Base-by-base conservation (phyloP, 345 rosid genomes). In the Alliaria petiolata region DNA sequence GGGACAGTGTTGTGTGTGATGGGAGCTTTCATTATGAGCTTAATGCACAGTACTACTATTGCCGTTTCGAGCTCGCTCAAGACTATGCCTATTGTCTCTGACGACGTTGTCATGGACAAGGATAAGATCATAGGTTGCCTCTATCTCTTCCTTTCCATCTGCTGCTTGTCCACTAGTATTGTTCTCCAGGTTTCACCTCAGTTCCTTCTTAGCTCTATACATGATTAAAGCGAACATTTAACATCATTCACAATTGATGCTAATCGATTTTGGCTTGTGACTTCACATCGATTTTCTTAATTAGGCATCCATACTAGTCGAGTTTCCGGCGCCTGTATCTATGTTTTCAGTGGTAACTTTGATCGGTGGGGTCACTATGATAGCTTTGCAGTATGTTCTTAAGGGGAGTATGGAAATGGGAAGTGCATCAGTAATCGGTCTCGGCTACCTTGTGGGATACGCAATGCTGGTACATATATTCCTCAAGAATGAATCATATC, bases 321-420 rank as follows among this genome's bases (percentile, higher is more conserved):
- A 87, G 63, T 92, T 95, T 78, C 96, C 96, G 0, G 99, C 95
- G 10, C 99, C 99, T 0, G 63, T 89, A 57, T 90, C 98, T 0
- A 50, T 92, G 75, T 84, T 83, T 52, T 89, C 89, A 3, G 62
- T 87, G 47, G 84, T 89, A 34, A 84, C 89, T 15, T 79, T 90
- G 56, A 79, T 92, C 4, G 99, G 98, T 10, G 85, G 83, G 58
- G 19, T 84, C 63, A 74, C 77, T 26, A 85, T 90, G 14, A 69
- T 84, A 57, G 66, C 72, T 42, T 80, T 83, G 25, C 84, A 87
- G 66, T 64, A 89, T 55, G 25, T 77, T 50, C 80, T 83, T 66
- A 80, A 81, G 45, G 83, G 78, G 52, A 74, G 56, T 14, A 30
- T 87, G 51, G 81, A 81, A 38, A 64, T 79, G 11, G 84, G 74